These are phyloP conservation scores for Stylosanthes scabra DNA, from an alignment of 331 rosid genomes.

Conservation along the genomic window DNA sequence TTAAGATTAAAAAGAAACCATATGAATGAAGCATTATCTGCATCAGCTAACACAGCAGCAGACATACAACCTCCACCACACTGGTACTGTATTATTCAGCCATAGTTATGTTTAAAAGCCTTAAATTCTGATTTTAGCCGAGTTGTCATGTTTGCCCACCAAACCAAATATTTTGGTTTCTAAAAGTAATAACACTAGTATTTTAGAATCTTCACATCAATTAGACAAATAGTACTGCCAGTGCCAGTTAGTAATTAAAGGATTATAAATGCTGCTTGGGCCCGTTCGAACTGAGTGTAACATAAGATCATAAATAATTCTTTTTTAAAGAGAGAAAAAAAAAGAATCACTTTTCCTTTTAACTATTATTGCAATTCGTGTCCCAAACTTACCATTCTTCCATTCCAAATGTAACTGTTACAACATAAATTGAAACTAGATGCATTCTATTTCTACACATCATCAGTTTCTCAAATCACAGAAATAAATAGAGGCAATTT, in stretches of 20 bases:
- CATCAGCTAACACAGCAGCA: constrained; percentile 15
- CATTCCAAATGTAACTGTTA: neutral
- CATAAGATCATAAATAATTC: too few relatives aligned
- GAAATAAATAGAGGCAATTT: neutral
- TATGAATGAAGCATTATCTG: neutral
- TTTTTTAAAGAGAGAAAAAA: too few relatives aligned
- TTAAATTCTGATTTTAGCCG: too few relatives aligned
- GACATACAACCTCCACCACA: neutral
- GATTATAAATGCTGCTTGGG: too few relatives aligned
- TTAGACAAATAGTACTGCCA: neutral
- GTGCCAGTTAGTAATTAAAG: too few relatives aligned
- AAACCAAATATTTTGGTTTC: neutral
- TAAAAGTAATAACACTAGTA: neutral
- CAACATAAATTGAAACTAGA: neutral
- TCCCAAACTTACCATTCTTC: neutral
- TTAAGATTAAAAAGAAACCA: constrained; percentile 1
- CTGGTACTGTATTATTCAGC: constrained; percentile 15
- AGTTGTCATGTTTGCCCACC: too few relatives aligned
- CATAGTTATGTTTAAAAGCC: too few relatives aligned
- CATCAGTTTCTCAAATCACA: neutral
- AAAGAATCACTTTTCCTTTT: too few relatives aligned
- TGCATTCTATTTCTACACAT: neutral
- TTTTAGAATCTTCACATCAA: neutral
- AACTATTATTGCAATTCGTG: neutral
- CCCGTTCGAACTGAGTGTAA: too few relatives aligned